Evolutionary conservation across 2,329 filamentous ascomycete genomes (phyloP), one percentile per base, ranked within the genome.

Genomic region (Ophiostoma ips): DNA sequence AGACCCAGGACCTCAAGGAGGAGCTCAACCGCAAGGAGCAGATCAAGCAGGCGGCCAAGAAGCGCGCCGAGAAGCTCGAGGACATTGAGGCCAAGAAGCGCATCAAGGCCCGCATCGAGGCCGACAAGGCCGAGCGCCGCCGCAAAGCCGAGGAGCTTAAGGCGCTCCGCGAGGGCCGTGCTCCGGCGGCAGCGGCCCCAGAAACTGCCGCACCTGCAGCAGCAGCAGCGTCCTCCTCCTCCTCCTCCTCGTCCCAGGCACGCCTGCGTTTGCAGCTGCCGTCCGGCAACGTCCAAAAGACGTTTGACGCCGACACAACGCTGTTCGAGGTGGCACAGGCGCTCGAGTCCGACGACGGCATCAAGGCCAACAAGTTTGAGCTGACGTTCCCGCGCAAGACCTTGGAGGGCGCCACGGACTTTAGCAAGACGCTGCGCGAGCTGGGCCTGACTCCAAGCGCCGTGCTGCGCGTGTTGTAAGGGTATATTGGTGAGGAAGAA

Each of bases 61-160:
- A 95, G 71, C 81, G 83, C 50, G 78, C 83, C 60, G 92, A 98
- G 70, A 95, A 95, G 71, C 70, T 77, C 38, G 87, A 84, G 15
- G 92, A 96, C 49, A 65, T 83, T 9, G 87, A 87, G 40, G 90
- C 87, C 11, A 92, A 90, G 72, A 86, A 83, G 66, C 79, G 85
- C 34, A 90, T 95, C 64, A 83, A 88, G 68, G 89, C 87, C 51
- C 89, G 89, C 73, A 95, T 98, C 56, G 89, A 92, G 58, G 89
- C 85, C 13, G 89, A 96, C 69, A 95, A 94, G 71, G 84, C 87
- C 58, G 88, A 90, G 60, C 81, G 92, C 49, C 81, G 85, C 56
- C 75, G 83, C 56, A 94, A 92, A 64, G 83, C 87, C 3, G 92
- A 95, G 61, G 73, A 79, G 51, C 85, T 87, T 58, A 94, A 90